Conservation (phyloP, 1,284 basidiomycete species). For the Sporisorium iseilematis-ciliati region DNA sequence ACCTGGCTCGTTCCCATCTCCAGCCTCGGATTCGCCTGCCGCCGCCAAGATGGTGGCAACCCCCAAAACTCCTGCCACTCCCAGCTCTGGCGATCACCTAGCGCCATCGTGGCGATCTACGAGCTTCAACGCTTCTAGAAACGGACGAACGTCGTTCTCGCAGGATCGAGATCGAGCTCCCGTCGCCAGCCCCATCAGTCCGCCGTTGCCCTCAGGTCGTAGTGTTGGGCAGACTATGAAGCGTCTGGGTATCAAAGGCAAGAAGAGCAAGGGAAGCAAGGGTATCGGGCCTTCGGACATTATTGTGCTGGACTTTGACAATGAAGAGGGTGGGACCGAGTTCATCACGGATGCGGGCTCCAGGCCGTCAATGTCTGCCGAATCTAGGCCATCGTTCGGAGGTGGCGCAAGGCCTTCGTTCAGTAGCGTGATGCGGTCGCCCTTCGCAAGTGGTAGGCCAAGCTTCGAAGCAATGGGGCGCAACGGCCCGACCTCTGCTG, state of each 20-base stretch:
- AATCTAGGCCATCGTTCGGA: conserved; percentile 29
- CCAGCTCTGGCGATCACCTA: conserved; percentile 20
- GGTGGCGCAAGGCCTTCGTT: conserved; percentile 28
- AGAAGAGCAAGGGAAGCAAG: conserved; percentile 25
- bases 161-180: conserved; percentile 47
- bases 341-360: background rate
- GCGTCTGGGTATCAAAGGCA: conserved; percentile 24
- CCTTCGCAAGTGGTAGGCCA: conserved; percentile 19
- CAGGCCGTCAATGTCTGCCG: conserved; percentile 32
- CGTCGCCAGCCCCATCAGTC: conserved; percentile 45
- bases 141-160: conserved; percentile 39
- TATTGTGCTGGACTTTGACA: conserved; percentile 20
- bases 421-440: conserved; percentile 17
- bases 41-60: conserved; percentile 7
- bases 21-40: conserved; percentile 10
- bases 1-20: conserved; percentile 14
- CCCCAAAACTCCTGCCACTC: conserved; percentile 26
- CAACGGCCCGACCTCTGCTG: conserved; percentile 16
- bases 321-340: conserved; percentile 2
- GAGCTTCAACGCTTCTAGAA: conserved; percentile 20
- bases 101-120: conserved; percentile 39
- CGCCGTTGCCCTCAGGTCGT: conserved; percentile 18
- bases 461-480: conserved; percentile 25
- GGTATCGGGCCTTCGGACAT: conserved; percentile 39
- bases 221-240: conserved; percentile 32